phyloP scores from a whole-genome alignment of 2,329 filamentous ascomycete species.

The Trichoderma gracile region DNA sequence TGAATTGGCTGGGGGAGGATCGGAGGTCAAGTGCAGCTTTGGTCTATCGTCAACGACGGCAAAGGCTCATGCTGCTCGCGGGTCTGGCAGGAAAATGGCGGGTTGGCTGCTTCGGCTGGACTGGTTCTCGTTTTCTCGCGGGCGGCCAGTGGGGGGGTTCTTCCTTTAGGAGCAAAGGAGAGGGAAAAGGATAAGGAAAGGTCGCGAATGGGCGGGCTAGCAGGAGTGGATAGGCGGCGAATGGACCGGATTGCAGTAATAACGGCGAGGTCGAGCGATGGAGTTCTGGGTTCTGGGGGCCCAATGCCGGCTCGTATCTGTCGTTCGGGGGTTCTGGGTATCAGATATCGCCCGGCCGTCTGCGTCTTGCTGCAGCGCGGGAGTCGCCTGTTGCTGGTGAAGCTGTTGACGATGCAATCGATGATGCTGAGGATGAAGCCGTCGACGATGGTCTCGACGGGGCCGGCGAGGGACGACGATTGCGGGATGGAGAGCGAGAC shows the following conservation, averaged over 20 bases:
- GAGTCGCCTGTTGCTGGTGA: neutral
- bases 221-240: constrained; percentile 21
- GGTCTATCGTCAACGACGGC: constrained; percentile 28
- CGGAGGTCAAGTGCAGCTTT: constrained; percentile 28
- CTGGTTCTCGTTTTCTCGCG: constrained; percentile 5
- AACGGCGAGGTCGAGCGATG: constrained; percentile 6
- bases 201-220: constrained; percentile 13
- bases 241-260: constrained; percentile 16
- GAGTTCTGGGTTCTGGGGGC: constrained; percentile 10
- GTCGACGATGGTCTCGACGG: neutral
- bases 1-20: constrained; percentile 43
- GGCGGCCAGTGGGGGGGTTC: constrained; percentile 20
- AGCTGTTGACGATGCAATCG: neutral
- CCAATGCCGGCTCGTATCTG: constrained; percentile 8
- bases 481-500: neutral
- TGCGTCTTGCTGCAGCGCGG: neutral
- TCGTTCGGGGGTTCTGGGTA: neutral
- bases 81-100: constrained; percentile 3
- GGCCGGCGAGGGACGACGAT: neutral
- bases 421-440: neutral
- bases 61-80: constrained; percentile 33
- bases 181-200: neutral
- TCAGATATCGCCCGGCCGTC: neutral
- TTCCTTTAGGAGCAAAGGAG: neutral
- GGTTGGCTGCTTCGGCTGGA: neutral